Evolutionary conservation across 192 early-diverging fungal genomes (phyloP), one percentile per base, ranked within the genome.

Genomic region (Lunasporangiospora selenospora): DNA sequence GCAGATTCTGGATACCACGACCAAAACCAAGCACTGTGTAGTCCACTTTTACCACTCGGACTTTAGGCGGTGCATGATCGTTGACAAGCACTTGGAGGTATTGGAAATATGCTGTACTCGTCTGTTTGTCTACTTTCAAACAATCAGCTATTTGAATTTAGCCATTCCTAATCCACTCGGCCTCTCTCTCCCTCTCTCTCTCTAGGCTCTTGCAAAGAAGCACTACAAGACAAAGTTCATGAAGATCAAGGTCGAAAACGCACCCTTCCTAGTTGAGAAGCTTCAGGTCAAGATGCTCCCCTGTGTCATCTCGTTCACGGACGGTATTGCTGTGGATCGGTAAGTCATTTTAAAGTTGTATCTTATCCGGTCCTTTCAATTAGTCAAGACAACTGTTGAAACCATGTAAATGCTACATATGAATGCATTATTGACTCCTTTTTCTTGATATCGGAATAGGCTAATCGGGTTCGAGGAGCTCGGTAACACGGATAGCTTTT

Each of bases 401-500:
- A n/a, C n/a, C n/a, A n/a, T n/a, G n/a, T n/a, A n/a, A n/a, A n/a
- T n/a, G n/a, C n/a, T n/a, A n/a, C n/a, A n/a, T n/a, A n/a, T n/a
- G n/a, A n/a, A n/a, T n/a, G n/a, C n/a, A n/a, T n/a, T n/a, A n/a
- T n/a, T n/a, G n/a, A n/a, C n/a, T n/a, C n/a, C n/a, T 13, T 34
- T 62, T 61, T 10, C 37, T 42, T 24, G 34, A 15, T 49, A 24
- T 19, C 24, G 31, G 49, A 29, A 38, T 19, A 91, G 92, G 19
- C 50, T 95, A 26, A 65, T 97, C 58, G 97, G 97, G 0, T 99
- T 99, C 83, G 97, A 99, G 26, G 95, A 92, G 16, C 77, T 99
- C 13, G 95, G 94, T 19, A 93, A 92, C 60, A 86, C 78, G 8
- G 97, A 99, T 69, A 77, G 80, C 48, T 98, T 99, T 46, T 76